Evolutionary conservation across 805 yeast species (phyloP), one percentile per base, ranked within the genome.

Genomic region (Kazachstania kunashirensis): DNA sequence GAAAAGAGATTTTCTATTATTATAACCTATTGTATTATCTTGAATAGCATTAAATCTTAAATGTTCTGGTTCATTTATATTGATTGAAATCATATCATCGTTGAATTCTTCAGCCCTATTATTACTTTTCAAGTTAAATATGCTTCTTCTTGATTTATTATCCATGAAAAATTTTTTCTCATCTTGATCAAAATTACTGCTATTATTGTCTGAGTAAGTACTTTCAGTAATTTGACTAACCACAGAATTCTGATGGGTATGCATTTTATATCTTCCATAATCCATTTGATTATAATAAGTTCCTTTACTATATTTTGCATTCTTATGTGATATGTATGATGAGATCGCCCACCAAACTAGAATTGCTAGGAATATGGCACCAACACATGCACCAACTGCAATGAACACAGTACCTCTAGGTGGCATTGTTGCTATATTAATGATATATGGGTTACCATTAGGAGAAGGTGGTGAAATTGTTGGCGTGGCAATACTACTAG

Each of bases 371-470:
- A 77, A 57, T 4, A 81, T 61, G 26, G 74, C 76, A 0, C 78
- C 83, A 4, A 78, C 74, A 26, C 78, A 66, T 9, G 79, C 65
- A 1, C 94, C 95, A 29, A 84, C 80, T 0, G 83, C 80, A 35
- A 85, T 84, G 59, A 84, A 84, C 2, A 85, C 86, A 1, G 92
- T 80, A 1, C 95, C 95, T 32, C 73, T 68, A 1, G 86, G 33
- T 21, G 33, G 84, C 31, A 67, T 65, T 24, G 40, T 43, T 15
- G 52, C 52, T 5, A 75, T 58, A 31, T 63, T 57, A 46, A 70
- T 59, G 14, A 84, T 65, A 49, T 70, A 77, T 9, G 95, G 95
- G 56, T 84, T 84, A 34, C 68, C 61, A 13, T 47, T 48, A 28
- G 73, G 66, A 2, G 78, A 62, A 0, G 94, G 94, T 2, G 66